Percentiles rank a stretch among this genome's conserved stretches.
These are phyloP conservation scores for Colletotrichum phormii DNA, from an alignment of 2,329 filamentous ascomycete genomes.

Conservation along the genomic window DNA sequence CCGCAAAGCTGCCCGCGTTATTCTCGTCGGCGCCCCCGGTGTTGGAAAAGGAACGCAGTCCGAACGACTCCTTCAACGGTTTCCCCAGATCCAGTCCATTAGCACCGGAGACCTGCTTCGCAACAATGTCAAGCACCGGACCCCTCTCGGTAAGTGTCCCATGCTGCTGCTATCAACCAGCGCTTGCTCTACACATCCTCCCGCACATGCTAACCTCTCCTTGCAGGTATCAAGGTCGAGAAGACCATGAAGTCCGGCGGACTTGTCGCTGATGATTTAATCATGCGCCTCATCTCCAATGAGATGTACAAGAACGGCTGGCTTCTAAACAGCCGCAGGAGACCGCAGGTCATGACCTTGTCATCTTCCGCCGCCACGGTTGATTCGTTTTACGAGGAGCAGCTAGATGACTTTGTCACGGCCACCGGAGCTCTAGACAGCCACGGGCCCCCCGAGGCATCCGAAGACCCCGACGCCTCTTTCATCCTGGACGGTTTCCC, in stretches of 20 bases:
- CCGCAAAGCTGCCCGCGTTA: slow-evolving; percentile 86
- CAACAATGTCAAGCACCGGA: slow-evolving; percentile 90
- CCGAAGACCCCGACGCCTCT: slow-evolving; percentile 81
- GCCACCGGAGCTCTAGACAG: slow-evolving; percentile 52
- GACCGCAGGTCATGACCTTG: slow-evolving; percentile 64
- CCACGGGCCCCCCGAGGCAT: slow-evolving; percentile 56
- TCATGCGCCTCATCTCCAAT: slow-evolving; percentile 90
- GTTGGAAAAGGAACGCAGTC: slow-evolving; percentile 98
- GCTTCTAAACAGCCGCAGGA: slow-evolving; percentile 64
- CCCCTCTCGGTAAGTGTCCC: slow-evolving; percentile 77
- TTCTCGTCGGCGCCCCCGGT: slow-evolving; percentile 94
- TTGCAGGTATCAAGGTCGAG: slow-evolving; percentile 88
- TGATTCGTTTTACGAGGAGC: slow-evolving; percentile 44
- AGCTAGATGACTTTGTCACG: slow-evolving; percentile 54
- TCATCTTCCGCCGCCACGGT: slow-evolving; percentile 55
- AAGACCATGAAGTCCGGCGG: slow-evolving; percentile 86
- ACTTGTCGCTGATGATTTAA: slow-evolving; percentile 92
- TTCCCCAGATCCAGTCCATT: slow-evolving; percentile 89
- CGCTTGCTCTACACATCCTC: neutral
- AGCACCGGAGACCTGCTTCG: slow-evolving; percentile 94
- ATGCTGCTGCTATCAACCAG: neutral
- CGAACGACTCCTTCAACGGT: slow-evolving; percentile 85
- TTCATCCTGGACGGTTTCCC: slow-evolving; percentile 98
- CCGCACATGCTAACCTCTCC: slow-evolving; percentile 7
- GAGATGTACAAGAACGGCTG: slow-evolving; percentile 89